Base-by-base conservation (phyloP, 495 filamentous ascomycete genomes). In the Podospora bellae-mahoneyi region DNA sequence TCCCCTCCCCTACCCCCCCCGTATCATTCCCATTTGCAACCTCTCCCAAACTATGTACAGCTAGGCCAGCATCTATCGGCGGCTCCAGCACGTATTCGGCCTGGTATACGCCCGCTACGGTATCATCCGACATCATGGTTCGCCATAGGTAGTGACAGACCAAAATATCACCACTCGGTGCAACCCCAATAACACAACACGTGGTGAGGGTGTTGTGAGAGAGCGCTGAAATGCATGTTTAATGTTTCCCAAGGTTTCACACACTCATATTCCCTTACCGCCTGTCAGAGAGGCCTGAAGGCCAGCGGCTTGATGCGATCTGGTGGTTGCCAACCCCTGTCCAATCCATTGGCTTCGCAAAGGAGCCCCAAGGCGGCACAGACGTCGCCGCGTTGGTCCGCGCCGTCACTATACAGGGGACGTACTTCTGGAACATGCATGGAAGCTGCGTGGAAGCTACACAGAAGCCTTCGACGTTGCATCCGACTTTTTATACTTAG, bases 401-500 rank as follows among this genome's bases (percentile, higher is more conserved):
- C 39, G 27, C 67, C 57, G 30, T 56, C n/a, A 15, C 62, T 32
- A 58, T 68, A 61, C 66, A 68, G 66, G 63, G 67, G 34, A 63
- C 61, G 32, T 44, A 32, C 64, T 60, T 59, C 56, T 57, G 28
- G 64, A 60, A 59, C 56, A 60, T 60, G 64, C 64, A 60, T 60
- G 54, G 55, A 62, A 65, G 39, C 30, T 65, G 61, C 68, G 57
- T 64, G 61, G 64, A 70, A 64, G 64, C 60, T 60, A 34, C 44
- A 58, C 34, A 65, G 62, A 70, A 70, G 64, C 55, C 44, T 32
- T 48, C 65, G 28, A 27, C 1, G 60, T 32, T 66, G 55, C 68
- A 66, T 71, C n/a, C 9, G 63, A 68, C 59, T 68, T 71, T 71
- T 71, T 71, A 68, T 66, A 71, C 69, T 68, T 71, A 71, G 16